These are phyloP conservation scores for Diaporthe ilicicola DNA, from an alignment of 2,329 filamentous ascomycete species.

Conservation along the genomic window DNA sequence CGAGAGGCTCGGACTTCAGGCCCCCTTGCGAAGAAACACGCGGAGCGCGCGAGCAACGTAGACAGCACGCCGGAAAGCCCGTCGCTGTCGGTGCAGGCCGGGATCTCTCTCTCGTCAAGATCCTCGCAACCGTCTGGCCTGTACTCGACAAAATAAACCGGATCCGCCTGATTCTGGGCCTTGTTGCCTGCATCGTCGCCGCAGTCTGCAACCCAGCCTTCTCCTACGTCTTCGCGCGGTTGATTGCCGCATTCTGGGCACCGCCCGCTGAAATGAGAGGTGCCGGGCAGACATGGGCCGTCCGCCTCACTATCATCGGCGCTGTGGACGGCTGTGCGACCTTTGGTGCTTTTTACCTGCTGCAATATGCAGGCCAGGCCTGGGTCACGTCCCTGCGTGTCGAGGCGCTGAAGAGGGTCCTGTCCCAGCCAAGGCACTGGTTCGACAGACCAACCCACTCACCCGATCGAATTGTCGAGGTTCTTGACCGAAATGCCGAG, in stretches of 20 bases:
- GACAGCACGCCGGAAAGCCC: background rate
- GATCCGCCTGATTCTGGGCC: slow-evolving; percentile 64
- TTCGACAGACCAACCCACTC: slow-evolving; percentile 76
- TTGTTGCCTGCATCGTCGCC: slow-evolving; percentile 69
- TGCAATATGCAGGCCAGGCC: slow-evolving; percentile 75
- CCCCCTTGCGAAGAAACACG: background rate
- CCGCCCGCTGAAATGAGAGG: slow-evolving; percentile 51
- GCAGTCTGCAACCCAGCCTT: slow-evolving; percentile 78
- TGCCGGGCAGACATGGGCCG: slow-evolving; percentile 70
- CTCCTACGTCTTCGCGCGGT: slow-evolving; percentile 76
- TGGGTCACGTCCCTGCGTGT: slow-evolving; percentile 80
- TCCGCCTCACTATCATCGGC: slow-evolving; percentile 74
- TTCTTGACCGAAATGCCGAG: slow-evolving; percentile 82
- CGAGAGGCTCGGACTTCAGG: background rate
- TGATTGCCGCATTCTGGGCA: slow-evolving; percentile 75
- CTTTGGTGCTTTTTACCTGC: slow-evolving; percentile 73
- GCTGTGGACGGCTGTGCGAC: slow-evolving; percentile 70
- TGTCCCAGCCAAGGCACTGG: slow-evolving; percentile 81
- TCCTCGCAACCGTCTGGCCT: slow-evolving; percentile 77
- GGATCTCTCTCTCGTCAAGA: slow-evolving; percentile 53
- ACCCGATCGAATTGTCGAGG: slow-evolving; percentile 70
- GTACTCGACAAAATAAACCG: slow-evolving; percentile 61
- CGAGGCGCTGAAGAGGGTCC: slow-evolving; percentile 72
- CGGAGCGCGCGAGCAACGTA: too few species aligned
- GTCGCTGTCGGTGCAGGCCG: background rate